Percentiles rank a stretch among this genome's conserved stretches.
phyloP scores from a whole-genome alignment of 2,329 filamentous ascomycete species.

The Nemania sp. region DNA sequence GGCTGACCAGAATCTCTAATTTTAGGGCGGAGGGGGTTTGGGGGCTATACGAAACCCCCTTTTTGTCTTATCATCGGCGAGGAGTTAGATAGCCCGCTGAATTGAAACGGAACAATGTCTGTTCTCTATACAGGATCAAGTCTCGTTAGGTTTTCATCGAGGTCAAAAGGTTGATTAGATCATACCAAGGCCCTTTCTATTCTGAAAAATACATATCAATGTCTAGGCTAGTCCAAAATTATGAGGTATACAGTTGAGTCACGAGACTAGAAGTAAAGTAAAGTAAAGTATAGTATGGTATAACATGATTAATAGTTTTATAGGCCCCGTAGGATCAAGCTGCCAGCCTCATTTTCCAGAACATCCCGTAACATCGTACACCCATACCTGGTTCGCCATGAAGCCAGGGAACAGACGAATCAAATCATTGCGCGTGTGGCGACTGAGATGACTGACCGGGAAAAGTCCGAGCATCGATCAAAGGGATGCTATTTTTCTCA shows the following conservation, averaged over 20 bases:
- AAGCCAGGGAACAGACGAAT: neutral
- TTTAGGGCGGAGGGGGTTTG: no score
- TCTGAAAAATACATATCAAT: neutral
- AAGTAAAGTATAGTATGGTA: slow-evolving; percentile 3
- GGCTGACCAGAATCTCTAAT: no score
- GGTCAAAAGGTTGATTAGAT: no score
- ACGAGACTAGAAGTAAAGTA: neutral
- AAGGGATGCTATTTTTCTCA: slow-evolving; percentile 55
- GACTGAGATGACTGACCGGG: slow-evolving; percentile 43
- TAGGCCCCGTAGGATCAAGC: neutral
- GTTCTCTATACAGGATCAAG: no score
- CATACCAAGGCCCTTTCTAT: neutral
- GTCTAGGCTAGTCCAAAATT: neutral
- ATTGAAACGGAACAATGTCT: no score
- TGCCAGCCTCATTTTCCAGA: slow-evolving; percentile 3
- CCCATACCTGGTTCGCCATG: neutral
- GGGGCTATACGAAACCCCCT: no score
- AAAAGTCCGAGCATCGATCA: slow-evolving; percentile 52
- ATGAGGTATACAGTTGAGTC: slow-evolving; percentile 1
- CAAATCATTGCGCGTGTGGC: slow-evolving; percentile 33
- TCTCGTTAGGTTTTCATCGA: no score
- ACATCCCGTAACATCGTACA: slow-evolving; percentile 13
- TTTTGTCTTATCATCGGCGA: no score
- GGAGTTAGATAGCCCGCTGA: no score
- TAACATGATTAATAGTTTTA: neutral